Conservation (phyloP, 1,284 basidiomycete species). For the Ceratobasidium sp. region DNA sequence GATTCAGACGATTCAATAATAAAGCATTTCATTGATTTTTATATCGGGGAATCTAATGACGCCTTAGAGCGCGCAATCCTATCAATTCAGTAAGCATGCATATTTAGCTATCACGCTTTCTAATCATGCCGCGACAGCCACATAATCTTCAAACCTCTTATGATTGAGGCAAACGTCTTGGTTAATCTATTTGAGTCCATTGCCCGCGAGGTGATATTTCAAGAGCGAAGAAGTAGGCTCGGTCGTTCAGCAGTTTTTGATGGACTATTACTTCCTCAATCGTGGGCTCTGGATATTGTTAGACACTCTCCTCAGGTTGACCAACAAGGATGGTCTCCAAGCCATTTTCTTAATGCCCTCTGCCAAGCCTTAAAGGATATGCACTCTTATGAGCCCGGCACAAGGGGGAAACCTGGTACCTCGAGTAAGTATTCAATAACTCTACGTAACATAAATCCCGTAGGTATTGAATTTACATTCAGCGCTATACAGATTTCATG, state of each 20-base stretch:
- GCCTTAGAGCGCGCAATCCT: not conserved
- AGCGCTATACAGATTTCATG: slow-evolving; percentile 28
- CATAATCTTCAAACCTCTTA: slow-evolving; percentile 9
- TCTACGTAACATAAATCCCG: too few relatives aligned
- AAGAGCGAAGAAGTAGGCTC: not conserved
- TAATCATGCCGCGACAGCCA: not conserved
- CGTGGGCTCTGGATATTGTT: slow-evolving; percentile 41
- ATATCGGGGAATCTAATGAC: not conserved
- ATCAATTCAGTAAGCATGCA: slow-evolving; percentile 8
- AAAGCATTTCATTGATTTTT: slow-evolving; percentile 38
- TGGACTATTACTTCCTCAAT: slow-evolving; percentile 19
- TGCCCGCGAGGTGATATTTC: slow-evolving; percentile 34
- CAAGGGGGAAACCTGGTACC: not conserved
- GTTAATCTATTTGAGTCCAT: slow-evolving; percentile 32
- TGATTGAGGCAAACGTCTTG: slow-evolving; percentile 32
- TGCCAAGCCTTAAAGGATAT: slow-evolving; percentile 14
- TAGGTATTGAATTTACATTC: not conserved
- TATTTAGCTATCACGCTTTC: not conserved
- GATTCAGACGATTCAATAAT: slow-evolving; percentile 6
- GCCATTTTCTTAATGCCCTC: not conserved
- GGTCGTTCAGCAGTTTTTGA: not conserved
- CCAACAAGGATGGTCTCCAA: not conserved
- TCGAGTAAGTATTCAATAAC: not conserved
- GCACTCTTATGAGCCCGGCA: not conserved
- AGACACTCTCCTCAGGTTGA: not conserved